Evolutionary conservation across 2,329 filamentous ascomycete species (phyloP), one percentile per base, ranked within the genome.

Genomic region (Eutypella sp.): DNA sequence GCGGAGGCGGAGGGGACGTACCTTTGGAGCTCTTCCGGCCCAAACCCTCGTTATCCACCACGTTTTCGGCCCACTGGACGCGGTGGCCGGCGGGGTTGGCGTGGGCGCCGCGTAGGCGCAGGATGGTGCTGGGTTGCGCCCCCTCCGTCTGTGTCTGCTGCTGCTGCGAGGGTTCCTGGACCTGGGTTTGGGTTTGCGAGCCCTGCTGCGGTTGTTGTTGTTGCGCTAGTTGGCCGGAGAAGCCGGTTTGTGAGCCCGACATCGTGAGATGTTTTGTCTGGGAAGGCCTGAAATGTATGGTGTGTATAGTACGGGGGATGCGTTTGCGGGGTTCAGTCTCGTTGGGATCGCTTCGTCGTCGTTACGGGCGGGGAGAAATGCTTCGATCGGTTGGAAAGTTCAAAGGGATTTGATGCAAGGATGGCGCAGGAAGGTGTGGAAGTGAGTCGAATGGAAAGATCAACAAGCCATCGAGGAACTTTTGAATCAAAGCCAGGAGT

Each of bases 1-100:
- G 20, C 10, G 25, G n/a, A 18, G 22, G 41, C 42, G 23, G 27
- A 24, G 27, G 16, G 48, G 16, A 57, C 67, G 27, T 66, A 92
- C 89, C 88, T 81, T 99, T 99, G 16, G 89, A 95, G 53, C 82
- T 92, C 72, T 97, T 99, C 68, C 88, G 87, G 7, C 90, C 90
- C 66, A 97, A 78, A 4, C 89, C 89, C 68, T 99, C 93, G 61
- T 99, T 99, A 68, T 99, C 91, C 3, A 99, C 76, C 6, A 96
- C 91, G 60, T 89, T 86, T 60, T 93, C 88, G 6, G 89, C 89
- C 93, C 93, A 99, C 66, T 87, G 84, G 46, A 99, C 93, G 41
- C 81, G 82, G 43, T 84, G 76, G n/a, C 72, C 65, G 16, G 72
- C 66, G 22, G 69, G 67, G 0, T 70, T 57, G 13, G 62, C 57